phyloP scores from a whole-genome alignment of 1,284 basidiomycete genomes.

The Tilletia indica region DNA sequence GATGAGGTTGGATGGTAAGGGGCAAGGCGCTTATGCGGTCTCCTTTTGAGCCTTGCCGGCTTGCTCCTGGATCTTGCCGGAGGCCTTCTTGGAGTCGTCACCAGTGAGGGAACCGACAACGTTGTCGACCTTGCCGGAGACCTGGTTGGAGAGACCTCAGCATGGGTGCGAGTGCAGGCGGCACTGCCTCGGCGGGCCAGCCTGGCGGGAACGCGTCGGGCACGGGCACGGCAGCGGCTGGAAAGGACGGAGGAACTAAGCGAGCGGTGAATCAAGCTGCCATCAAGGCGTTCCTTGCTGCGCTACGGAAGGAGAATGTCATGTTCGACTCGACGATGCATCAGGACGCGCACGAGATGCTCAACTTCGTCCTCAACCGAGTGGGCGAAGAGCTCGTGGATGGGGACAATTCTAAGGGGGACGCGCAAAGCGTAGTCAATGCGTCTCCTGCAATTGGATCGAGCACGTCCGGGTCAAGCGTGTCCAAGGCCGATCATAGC shows the following conservation, averaged over 20 bases:
- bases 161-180: not conserved
- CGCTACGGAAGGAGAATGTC: constrained; percentile 44
- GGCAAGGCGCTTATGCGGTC: constrained; percentile 30
- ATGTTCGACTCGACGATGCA: constrained; percentile 53
- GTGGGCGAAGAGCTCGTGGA: constrained; percentile 88
- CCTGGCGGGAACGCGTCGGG: not conserved
- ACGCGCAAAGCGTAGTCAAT: not conserved
- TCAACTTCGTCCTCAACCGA: constrained; percentile 88
- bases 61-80: constrained; percentile 41
- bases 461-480: not conserved
- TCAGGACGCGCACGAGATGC: constrained; percentile 95
- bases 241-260: not conserved
- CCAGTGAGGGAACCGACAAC: constrained; percentile 44
- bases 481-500: not conserved
- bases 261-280: constrained; percentile 7
- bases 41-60: constrained; percentile 43
- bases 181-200: not conserved
- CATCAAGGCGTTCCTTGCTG: constrained; percentile 42
- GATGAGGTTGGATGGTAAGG: not conserved
- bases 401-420: constrained; percentile 55
- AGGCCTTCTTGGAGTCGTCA: constrained; percentile 40
- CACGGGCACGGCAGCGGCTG: not conserved
- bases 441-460: constrained; percentile 12
- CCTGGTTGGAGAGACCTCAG: constrained; percentile 40
- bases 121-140: constrained; percentile 46